These are phyloP conservation scores for Paramecium biaurelia DNA, from an alignment of 73 alveolate genomes.

Conservation along the genomic window DNA sequence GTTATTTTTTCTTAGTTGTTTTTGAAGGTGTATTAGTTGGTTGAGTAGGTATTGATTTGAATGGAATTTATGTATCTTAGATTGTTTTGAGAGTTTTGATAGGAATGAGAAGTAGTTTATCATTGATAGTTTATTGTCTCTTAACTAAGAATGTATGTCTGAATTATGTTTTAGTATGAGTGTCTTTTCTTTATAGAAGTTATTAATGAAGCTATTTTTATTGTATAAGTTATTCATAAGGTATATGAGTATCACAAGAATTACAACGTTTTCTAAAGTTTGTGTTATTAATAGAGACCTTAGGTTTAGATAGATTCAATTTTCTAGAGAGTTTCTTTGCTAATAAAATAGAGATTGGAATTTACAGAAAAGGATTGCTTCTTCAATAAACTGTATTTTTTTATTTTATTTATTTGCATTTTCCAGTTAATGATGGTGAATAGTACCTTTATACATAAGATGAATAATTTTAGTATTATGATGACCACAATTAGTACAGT, in stretches of 20 bases:
- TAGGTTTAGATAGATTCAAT: neutral
- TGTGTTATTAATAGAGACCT: neutral
- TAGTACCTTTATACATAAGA: neutral
- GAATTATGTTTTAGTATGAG: neutral
- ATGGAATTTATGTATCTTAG: neutral
- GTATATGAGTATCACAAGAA: neutral
- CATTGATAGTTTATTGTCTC: slow-evolving; percentile 14
- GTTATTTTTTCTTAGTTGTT: neutral
- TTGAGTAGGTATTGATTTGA: neutral
- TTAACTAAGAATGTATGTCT: neutral
- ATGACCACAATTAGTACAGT: neutral
- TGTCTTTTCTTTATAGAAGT: neutral
- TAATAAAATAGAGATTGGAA: neutral
- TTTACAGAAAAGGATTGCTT: neutral
- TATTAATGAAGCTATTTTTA: neutral
- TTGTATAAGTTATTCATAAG: neutral
- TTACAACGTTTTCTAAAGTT: neutral
- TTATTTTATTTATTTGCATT: neutral
- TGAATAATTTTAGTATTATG: neutral
- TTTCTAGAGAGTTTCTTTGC: neutral
- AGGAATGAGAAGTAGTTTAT: neutral
- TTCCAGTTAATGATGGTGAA: neutral
- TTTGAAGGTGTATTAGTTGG: neutral
- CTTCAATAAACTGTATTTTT: neutral
- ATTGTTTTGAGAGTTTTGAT: neutral